Percentiles rank a stretch among this genome's conserved stretches.
phyloP scores from a whole-genome alignment of 805 yeast genomes.

The Alloascoidea hylecoeti region DNA sequence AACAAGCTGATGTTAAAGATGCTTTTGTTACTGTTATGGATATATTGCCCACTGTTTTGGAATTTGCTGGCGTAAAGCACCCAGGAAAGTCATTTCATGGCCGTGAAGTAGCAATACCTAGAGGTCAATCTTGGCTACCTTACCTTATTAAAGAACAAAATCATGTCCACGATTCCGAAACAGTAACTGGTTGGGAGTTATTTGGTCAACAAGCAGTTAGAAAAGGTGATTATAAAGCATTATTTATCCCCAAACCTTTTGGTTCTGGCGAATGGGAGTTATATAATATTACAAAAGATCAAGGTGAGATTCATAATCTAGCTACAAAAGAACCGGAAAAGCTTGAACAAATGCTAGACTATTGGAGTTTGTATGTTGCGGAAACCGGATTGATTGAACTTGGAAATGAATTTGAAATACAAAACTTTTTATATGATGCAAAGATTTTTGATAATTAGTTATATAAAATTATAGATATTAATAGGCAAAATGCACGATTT shows the following conservation, averaged over 20 bases:
- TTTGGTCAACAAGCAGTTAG: conserved; percentile 44
- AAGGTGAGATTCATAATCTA: conserved; percentile 36
- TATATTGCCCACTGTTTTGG: conserved; percentile 39
- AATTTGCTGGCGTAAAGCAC: conserved; percentile 28
- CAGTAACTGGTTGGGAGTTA: conserved; percentile 41
- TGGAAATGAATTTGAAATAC: not conserved
- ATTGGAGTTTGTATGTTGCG: conserved; percentile 22
- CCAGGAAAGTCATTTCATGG: conserved; percentile 28
- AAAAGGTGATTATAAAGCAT: conserved; percentile 32
- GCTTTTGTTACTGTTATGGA: conserved; percentile 46
- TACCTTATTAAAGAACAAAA: conserved; percentile 18
- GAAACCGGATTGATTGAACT: conserved; percentile 1
- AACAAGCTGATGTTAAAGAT: conserved; percentile 18
- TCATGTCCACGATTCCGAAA: conserved; percentile 24
- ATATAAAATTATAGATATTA: too few species aligned
- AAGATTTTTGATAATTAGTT: too few species aligned
- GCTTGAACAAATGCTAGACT: conserved; percentile 25
- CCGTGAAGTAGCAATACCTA: conserved; percentile 25
- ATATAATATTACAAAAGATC: conserved; percentile 21
- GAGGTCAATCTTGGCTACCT: conserved; percentile 31
- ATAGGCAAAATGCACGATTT: too few species aligned
- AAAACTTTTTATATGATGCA: not conserved
- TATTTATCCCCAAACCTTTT: conserved; percentile 32
- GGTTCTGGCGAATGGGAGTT: conserved; percentile 38
- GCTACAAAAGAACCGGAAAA: conserved; percentile 21